These are phyloP conservation scores for Brassica balearica DNA, from an alignment of 441 rosid genomes.

Conservation along the genomic window DNA sequence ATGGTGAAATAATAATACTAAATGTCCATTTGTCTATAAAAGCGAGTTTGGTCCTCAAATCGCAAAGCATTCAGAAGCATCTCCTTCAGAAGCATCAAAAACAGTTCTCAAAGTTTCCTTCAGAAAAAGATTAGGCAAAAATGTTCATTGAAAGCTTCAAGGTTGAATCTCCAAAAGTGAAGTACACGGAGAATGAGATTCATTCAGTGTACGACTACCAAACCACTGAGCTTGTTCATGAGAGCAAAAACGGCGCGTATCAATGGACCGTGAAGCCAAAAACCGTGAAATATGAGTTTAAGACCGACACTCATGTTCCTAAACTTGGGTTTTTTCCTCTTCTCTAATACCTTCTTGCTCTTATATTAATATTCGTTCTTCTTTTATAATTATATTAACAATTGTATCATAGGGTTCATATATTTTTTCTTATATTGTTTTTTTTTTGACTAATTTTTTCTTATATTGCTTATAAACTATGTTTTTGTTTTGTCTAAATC, in stretches of 20 bases:
- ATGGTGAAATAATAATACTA: neutral
- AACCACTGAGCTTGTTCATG: slow-evolving; percentile 91
- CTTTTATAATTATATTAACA: too few relatives aligned
- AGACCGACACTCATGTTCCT: slow-evolving; percentile 72
- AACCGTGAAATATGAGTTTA: slow-evolving; percentile 82
- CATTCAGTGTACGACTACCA: slow-evolving; percentile 79
- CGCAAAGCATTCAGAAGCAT: slow-evolving; percentile 27
- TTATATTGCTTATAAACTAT: neutral
- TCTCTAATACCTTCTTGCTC: neutral
- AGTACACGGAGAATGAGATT: slow-evolving; percentile 75
- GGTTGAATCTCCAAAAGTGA: slow-evolving; percentile 85
- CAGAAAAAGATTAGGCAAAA: slow-evolving; percentile 31
- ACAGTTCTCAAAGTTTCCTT: neutral
- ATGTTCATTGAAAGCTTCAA: slow-evolving; percentile 84
- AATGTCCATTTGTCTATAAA: slow-evolving; percentile 30
- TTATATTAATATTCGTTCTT: neutral
- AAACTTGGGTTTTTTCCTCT: slow-evolving; percentile 68
- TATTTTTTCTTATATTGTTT: neutral
- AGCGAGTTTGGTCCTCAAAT: slow-evolving; percentile 25
- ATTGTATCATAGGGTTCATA: neutral
- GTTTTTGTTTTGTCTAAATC: neutral
- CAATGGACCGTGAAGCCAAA: slow-evolving; percentile 91
- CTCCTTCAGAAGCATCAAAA: slow-evolving; percentile 2
- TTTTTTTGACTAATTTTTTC: too few relatives aligned
- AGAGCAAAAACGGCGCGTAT: slow-evolving; percentile 72